Conservation (phyloP, 2,329 filamentous ascomycete genomes). For the Zalaria sp. region DNA sequence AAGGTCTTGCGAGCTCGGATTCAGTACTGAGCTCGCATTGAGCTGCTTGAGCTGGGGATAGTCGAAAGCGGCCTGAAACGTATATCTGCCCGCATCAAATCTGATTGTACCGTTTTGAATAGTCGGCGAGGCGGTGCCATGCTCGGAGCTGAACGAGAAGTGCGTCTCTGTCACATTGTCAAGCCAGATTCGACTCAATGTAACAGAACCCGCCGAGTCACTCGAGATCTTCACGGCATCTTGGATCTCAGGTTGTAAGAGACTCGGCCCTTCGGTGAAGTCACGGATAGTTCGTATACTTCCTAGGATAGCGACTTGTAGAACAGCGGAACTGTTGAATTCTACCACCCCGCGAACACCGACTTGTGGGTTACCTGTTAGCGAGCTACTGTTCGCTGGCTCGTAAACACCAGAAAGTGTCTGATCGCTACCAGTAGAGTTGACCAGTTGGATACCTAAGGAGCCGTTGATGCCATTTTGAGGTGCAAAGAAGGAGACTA, state of each 20-base stretch:
- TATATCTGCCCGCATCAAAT: slow-evolving; percentile 41
- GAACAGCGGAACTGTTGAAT: slow-evolving; percentile 43
- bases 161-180: slow-evolving; percentile 46
- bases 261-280: slow-evolving; percentile 43
- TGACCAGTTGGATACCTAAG: slow-evolving; percentile 38
- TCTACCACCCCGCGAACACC: slow-evolving; percentile 34
- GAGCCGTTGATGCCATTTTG: slow-evolving; percentile 38
- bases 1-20: slow-evolving; percentile 30
- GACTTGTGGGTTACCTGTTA: slow-evolving; percentile 27
- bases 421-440: slow-evolving; percentile 28
- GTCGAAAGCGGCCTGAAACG: slow-evolving; percentile 45
- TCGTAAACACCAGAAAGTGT: slow-evolving; percentile 34
- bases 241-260: slow-evolving; percentile 40
- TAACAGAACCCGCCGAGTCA: slow-evolving; percentile 28
- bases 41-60: slow-evolving; percentile 48
- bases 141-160: slow-evolving; percentile 31
- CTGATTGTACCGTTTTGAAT: slow-evolving; percentile 29
- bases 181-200: slow-evolving; percentile 43
- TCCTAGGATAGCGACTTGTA: slow-evolving; percentile 45
- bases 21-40: slow-evolving; percentile 35
- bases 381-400: slow-evolving; percentile 8
- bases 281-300: slow-evolving; percentile 50
- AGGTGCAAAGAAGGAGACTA: slow-evolving; percentile 42
- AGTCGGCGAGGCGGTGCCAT: slow-evolving; percentile 18
- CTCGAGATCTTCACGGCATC: slow-evolving; percentile 32